Evolutionary conservation across 257 asterid species (phyloP).

Genomic region (Osmanthus fragrans): DNA sequence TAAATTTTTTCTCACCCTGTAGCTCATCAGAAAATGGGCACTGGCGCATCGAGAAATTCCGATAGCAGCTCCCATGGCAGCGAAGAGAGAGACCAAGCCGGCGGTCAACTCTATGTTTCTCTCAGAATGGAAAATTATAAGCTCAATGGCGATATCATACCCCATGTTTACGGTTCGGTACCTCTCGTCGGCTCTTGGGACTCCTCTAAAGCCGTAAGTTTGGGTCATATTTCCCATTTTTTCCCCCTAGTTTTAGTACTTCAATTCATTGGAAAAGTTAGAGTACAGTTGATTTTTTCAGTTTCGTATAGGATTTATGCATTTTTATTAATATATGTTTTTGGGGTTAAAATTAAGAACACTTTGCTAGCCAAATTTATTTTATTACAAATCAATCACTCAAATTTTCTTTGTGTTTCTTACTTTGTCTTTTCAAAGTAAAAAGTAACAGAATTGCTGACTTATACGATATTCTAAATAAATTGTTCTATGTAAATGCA

Average conservation of each 20-base stretch:
- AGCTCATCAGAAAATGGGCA: conserved; percentile 51
- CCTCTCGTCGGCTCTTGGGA: conserved; percentile 98
- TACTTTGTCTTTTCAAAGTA: background rate
- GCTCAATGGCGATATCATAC: conserved; percentile 70
- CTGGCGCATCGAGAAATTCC: conserved; percentile 62
- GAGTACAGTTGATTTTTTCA: background rate
- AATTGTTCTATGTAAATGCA: too few species aligned
- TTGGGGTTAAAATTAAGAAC: background rate
- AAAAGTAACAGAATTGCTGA: background rate
- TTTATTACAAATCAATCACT: background rate
- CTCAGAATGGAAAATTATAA: conserved; percentile 85
- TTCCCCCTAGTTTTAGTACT: background rate
- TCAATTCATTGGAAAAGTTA: background rate
- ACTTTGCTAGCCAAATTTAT: background rate
- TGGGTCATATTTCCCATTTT: background rate
- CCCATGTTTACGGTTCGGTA: conserved; percentile 88
- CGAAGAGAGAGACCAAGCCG: conserved; percentile 71
- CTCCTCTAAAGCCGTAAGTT: conserved; percentile 75
- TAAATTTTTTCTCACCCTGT: background rate
- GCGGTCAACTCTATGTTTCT: conserved; percentile 90
- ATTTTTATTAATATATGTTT: background rate
- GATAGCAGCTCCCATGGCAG: conserved; percentile 67
- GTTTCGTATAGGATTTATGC: background rate
- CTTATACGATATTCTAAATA: background rate
- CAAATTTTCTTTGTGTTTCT: background rate